Percentiles rank a stretch among this genome's conserved stretches.
phyloP scores from a whole-genome alignment of 2,329 filamentous ascomycete species.

The Cladophialophora carrionii region DNA sequence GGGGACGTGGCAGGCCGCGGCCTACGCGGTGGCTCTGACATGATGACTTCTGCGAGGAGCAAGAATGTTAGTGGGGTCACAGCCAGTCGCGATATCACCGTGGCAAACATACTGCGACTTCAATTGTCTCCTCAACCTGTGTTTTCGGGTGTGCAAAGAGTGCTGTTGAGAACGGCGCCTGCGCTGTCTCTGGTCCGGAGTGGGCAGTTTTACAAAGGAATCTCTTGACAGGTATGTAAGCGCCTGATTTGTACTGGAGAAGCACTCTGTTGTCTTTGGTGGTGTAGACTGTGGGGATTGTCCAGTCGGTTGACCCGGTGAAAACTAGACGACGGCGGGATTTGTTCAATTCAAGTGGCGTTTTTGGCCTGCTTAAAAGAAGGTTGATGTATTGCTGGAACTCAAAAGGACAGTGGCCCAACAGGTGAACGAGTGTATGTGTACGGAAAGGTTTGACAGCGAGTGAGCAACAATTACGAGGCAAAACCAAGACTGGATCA shows the following conservation, averaged over 20 bases:
- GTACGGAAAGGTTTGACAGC: slow-evolving; percentile 5
- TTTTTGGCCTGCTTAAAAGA: background rate
- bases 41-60: slow-evolving; percentile 36
- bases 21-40: slow-evolving; percentile 62
- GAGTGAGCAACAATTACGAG: slow-evolving; percentile 6
- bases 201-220: background rate
- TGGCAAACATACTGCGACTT: slow-evolving; percentile 17
- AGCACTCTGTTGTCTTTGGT: background rate
- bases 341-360: background rate
- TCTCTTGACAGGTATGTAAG: background rate
- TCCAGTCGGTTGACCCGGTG: background rate
- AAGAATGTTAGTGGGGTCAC: slow-evolving; percentile 31
- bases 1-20: slow-evolving; percentile 64
- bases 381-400: background rate
- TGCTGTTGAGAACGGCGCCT: slow-evolving; percentile 24
- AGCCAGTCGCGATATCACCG: slow-evolving; percentile 14
- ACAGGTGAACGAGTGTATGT: slow-evolving; percentile 7
- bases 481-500: background rate
- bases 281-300: background rate
- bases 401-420: background rate
- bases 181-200: slow-evolving; percentile 20
- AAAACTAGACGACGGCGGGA: background rate
- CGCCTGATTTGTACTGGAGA: background rate
- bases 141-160: slow-evolving; percentile 1
- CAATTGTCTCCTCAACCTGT: background rate